Base-by-base conservation (phyloP, 2,329 filamentous ascomycete genomes). In the Trematosphaeria pertusa region DNA sequence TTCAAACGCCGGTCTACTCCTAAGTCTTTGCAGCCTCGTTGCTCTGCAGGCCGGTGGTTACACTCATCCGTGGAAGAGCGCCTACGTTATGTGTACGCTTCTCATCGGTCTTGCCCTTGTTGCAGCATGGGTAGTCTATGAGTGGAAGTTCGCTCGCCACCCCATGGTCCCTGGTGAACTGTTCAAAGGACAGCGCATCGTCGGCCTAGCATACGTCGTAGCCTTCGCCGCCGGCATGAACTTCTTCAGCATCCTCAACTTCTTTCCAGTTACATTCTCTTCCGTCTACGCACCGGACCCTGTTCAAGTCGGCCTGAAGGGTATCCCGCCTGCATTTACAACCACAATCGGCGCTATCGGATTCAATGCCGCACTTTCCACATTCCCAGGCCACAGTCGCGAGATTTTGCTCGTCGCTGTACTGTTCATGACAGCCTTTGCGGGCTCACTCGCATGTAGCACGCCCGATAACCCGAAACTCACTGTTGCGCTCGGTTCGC, bases 11-110 rank as follows among this genome's bases (percentile, higher is more conserved):
- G n/a, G n/a, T n/a, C n/a, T n/a, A n/a, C n/a, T n/a, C n/a, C n/a
- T n/a, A 22, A 58, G 9, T 15, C 11, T 51, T 7, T 33, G 5
- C 26, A 66, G 65, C 57, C 67, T 75, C 19, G 69, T 74, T n/a
- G 69, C 69, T 3, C 64, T 75, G 1, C 70, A 74, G 44, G 59
- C 68, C 9, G 72, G 71, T 10, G 73, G 72, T 20, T 73, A 74
- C 48, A 67, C 65, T 7, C 69, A 75, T 33, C 52, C 64, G 7
- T 75, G 73, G 73, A 61, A 52, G 0, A 70, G 64, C 9, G 72
- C 67, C 0, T 72, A 73, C 46, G 65, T 69, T 1, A 55, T 75
- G 5, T 65, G 62, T 46, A 67, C 63, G 5, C 58, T 75, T 3
- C 48, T 75, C 10, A 55, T 71, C 30, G 72, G 73, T 17, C 49